Evolutionary conservation across 2,329 filamentous ascomycete species (phyloP).

Genomic region (Ophiostoma himal-ulmi): DNA sequence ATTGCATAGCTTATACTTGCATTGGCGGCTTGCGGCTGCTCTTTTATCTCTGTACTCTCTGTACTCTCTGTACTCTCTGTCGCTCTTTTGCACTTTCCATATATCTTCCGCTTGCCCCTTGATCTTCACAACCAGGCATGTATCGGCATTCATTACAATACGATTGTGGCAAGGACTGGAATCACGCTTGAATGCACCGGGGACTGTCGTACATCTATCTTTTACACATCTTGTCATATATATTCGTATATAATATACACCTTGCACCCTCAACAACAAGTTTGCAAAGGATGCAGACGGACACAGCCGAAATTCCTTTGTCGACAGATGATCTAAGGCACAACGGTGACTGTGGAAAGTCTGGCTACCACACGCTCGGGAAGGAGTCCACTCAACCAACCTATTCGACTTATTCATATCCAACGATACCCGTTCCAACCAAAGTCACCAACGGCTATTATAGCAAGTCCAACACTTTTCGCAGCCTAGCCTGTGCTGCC

Average conservation of each 20-base stretch:
- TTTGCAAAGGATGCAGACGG: slow-evolving; percentile 5
- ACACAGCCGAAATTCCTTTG: background rate
- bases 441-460: background rate
- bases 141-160: slow-evolving; percentile 10
- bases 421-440: background rate
- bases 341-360: background rate
- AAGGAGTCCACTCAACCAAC: background rate
- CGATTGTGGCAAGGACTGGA: slow-evolving; percentile 10
- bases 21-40: background rate
- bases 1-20: background rate
- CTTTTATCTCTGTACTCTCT: background rate
- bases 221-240: background rate
- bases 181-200: background rate
- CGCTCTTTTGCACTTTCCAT: background rate
- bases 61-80: background rate
- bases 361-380: background rate
- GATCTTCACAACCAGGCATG: slow-evolving; percentile 13
- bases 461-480: background rate
- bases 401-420: background rate
- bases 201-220: background rate
- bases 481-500: background rate
- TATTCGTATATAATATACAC: background rate
- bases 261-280: background rate
- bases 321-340: background rate
- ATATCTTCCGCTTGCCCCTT: background rate